Evolutionary conservation across 345 rosid genomes (phyloP).

Genomic region (Brassica incana): DNA sequence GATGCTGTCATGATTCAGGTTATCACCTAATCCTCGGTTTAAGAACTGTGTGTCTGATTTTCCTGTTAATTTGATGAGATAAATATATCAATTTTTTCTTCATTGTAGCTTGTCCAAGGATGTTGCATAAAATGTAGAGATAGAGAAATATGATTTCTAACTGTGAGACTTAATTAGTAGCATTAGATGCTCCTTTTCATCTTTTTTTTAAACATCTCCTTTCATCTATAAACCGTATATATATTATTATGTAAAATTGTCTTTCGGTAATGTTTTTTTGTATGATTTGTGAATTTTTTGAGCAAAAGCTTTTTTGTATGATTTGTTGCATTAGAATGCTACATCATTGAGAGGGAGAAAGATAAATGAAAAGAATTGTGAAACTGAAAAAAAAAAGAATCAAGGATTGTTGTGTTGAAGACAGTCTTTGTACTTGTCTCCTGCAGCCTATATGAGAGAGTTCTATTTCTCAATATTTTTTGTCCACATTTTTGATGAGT

Average conservation of each 20-base stretch:
- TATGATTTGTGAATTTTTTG: neutral
- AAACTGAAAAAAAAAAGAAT: neutral
- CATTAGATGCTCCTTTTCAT: neutral
- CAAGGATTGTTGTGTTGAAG: neutral
- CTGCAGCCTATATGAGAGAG: neutral
- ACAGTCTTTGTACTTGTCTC: neutral
- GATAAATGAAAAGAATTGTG: neutral
- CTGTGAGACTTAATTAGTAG: neutral
- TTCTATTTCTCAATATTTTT: neutral
- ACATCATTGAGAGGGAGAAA: neutral
- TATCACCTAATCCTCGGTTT: constrained; percentile 31
- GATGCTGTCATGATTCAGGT: constrained; percentile 41
- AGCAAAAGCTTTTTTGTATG: neutral
- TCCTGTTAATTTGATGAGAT: neutral
- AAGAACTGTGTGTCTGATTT: constrained; percentile 2
- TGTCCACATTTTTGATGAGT: neutral
- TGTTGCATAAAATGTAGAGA: constrained; percentile 4
- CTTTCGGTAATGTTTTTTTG: neutral
- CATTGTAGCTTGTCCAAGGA: neutral
- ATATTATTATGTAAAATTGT: neutral
- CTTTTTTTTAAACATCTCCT: neutral
- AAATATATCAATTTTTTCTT: neutral
- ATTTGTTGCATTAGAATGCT: neutral
- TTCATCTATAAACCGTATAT: neutral
- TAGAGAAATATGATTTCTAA: neutral